phyloP scores from a whole-genome alignment of 208 protist genomes.

The Phytomonas francai region DNA sequence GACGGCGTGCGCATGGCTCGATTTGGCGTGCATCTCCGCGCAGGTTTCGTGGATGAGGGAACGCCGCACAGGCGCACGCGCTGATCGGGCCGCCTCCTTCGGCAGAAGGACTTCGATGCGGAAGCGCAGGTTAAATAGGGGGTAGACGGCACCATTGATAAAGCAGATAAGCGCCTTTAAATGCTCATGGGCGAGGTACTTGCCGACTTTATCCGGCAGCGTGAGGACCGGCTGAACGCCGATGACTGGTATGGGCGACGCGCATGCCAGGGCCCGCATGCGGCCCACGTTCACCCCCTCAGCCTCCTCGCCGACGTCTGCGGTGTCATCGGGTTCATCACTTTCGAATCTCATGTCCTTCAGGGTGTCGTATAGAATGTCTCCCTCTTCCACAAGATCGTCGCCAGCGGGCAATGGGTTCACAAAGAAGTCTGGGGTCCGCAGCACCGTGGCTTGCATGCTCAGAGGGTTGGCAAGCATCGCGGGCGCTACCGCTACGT shows the following conservation, averaged over 20 bases:
- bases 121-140: conserved; percentile 22
- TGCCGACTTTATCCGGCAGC: conserved; percentile 38
- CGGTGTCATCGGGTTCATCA: background rate
- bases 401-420: conserved; percentile 9
- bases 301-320: background rate
- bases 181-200: conserved; percentile 35
- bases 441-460: conserved; percentile 45
- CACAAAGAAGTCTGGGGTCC: conserved; percentile 32
- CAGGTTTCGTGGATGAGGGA: conserved; percentile 22
- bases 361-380: conserved; percentile 62
- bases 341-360: conserved; percentile 12
- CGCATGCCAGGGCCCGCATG: conserved; percentile 1
- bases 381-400: conserved; percentile 52
- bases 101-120: conserved; percentile 22
- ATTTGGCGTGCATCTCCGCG: conserved; percentile 20
- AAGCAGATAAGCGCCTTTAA: conserved; percentile 67
- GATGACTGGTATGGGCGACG: conserved; percentile 12
- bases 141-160: conserved; percentile 57
- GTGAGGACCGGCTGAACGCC: conserved; percentile 42
- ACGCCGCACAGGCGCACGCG: conserved; percentile 13
- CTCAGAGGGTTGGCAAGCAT: conserved; percentile 43
- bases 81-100: too few relatives aligned
- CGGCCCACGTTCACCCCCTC: background rate
- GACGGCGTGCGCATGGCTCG: conserved; percentile 17
- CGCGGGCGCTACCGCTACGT: conserved; percentile 20